These are phyloP conservation scores for Hansfordia pulvinata DNA, from an alignment of 2,329 filamentous ascomycete species.

Conservation along the genomic window DNA sequence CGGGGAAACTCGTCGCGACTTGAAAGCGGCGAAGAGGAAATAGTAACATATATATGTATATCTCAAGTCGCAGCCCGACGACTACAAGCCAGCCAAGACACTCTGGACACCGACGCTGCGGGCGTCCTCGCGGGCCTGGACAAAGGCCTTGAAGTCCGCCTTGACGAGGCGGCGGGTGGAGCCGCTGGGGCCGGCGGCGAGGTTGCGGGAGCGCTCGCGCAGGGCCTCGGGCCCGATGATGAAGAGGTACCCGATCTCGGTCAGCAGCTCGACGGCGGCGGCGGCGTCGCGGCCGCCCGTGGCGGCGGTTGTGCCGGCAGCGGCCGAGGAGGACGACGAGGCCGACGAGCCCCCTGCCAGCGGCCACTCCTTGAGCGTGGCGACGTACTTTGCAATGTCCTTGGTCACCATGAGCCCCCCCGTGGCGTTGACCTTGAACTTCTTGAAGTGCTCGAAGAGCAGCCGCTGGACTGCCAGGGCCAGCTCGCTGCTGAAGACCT, in stretches of 20 bases:
- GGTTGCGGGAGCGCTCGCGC: constrained; percentile 52
- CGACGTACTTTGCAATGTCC: constrained; percentile 87
- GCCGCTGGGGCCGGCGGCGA: constrained; percentile 27
- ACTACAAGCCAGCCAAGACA: constrained; percentile 54
- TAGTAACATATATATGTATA: too few relatives aligned
- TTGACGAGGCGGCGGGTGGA: constrained; percentile 43
- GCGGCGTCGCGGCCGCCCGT: constrained; percentile 54
- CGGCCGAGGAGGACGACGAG: too few relatives aligned
- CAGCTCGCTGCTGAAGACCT: constrained; percentile 71
- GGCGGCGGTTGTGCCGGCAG: too few relatives aligned
- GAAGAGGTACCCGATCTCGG: constrained; percentile 90
- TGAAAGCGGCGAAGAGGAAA: too few relatives aligned
- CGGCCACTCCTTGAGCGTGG: constrained; percentile 73
- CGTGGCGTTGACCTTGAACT: constrained; percentile 83
- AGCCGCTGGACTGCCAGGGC: constrained; percentile 65
- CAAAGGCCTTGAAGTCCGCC: constrained; percentile 69
- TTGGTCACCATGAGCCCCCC: constrained; percentile 92
- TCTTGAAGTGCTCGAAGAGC: constrained; percentile 86
- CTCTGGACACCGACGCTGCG: constrained; percentile 70
- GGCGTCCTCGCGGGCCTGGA: constrained; percentile 74
- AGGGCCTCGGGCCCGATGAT: constrained; percentile 78
- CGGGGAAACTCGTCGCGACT: too few relatives aligned
- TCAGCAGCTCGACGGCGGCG: constrained; percentile 66
- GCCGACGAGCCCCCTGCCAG: too few relatives aligned
- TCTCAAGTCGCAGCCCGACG: too few relatives aligned